Evolutionary conservation across 805 yeast genomes (phyloP), one percentile per base, ranked within the genome.

Genomic region (Candida tibetensis): DNA sequence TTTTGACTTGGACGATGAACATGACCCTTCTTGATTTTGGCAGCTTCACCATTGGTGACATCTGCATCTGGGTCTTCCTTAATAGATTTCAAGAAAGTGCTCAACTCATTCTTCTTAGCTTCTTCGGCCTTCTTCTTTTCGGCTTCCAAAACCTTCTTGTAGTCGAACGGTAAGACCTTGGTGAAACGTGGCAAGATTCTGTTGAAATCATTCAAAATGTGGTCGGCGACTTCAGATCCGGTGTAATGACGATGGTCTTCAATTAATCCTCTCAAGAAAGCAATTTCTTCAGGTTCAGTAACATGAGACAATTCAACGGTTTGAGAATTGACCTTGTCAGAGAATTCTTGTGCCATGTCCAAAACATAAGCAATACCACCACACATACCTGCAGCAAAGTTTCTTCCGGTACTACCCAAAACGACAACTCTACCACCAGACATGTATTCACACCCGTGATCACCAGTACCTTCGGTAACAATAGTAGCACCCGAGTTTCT

Each of bases 391-490:
- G 99, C 96, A 45, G 86, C 96, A 61, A 85, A 85, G 72, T 89
- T 83, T 47, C 97, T 80, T 42, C 96, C 97, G 53, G 96, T 86
- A 42, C 81, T 69, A 32, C 97, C 96, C 51, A 91, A 76, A 33
- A 91, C 89, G 58, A 91, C 88, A 45, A 93, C 96, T 55, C 98
- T 81, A 61, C 99, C 99, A 63, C 99, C 98, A 52, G 98, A 90
- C 99, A 91, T 91, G 70, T 91, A 91, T 69, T 91, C 99, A 71
- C 97, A 91, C 36, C 99, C 99, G 63, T 91, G 97, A 64, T 91
- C 96, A 71, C 99, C 99, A 47, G 86, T 82, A 58, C 96, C 96
- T 67, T 91, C 99, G 49, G 88, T 89, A 45, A 93, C 97, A 47
- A 95, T 93, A 39, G 84, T 84, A 30, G 98, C 98, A 65, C 99